phyloP scores from a whole-genome alignment of 208 protist species.

The Blastocrithidia nonstop region DNA sequence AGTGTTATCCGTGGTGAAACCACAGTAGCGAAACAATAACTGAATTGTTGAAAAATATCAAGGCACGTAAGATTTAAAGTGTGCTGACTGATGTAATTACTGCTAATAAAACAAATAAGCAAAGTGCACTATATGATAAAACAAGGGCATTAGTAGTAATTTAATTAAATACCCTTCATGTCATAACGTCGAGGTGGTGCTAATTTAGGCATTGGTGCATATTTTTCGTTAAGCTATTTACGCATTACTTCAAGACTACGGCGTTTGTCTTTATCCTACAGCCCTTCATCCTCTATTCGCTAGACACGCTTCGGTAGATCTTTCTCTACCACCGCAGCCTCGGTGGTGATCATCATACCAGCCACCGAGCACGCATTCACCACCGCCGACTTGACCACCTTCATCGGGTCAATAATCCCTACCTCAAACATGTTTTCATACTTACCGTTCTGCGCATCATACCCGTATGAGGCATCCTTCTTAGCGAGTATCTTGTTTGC shows the following conservation, averaged over 20 bases:
- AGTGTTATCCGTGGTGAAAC: too few relatives aligned
- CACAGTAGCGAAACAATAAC: too few relatives aligned
- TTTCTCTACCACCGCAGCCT: conserved; percentile 91
- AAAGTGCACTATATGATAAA: not conserved
- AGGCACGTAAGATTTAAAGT: too few relatives aligned
- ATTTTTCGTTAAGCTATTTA: conserved; percentile 57
- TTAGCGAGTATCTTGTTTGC: conserved; percentile 90
- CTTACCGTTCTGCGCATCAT: conserved; percentile 89
- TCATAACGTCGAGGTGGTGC: conserved; percentile 78
- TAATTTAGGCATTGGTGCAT: conserved; percentile 67
- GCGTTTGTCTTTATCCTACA: conserved; percentile 69
- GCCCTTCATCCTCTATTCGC: conserved; percentile 65
- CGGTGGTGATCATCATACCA: conserved; percentile 98
- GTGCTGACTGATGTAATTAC: too few relatives aligned
- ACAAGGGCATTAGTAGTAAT: too few relatives aligned
- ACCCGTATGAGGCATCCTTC: conserved; percentile 84
- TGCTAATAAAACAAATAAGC: not conserved
- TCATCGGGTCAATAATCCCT: conserved; percentile 99
- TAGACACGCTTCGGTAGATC: conserved; percentile 20
- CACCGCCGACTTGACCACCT: conserved; percentile 97
- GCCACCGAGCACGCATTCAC: conserved; percentile 96
- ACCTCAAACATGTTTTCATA: conserved; percentile 97
- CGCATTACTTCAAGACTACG: conserved; percentile 48
- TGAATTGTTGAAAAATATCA: too few relatives aligned
- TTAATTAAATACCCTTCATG: conserved; percentile 64